Conservation (phyloP, 2,329 filamentous ascomycete species). For the Microsporum audouinii region DNA sequence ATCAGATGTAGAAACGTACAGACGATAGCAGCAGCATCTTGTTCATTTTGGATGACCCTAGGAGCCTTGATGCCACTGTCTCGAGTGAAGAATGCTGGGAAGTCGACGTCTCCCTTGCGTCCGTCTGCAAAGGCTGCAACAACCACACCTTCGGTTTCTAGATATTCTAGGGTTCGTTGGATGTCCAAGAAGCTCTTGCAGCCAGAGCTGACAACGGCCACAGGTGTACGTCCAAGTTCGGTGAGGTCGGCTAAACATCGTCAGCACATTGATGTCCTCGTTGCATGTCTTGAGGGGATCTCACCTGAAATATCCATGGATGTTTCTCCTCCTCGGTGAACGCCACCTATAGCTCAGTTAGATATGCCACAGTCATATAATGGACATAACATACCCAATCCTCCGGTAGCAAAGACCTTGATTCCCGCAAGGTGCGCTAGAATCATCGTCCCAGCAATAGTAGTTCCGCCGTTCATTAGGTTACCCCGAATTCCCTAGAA, state of each 20-base stretch:
- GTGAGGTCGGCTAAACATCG: slow-evolving; percentile 61
- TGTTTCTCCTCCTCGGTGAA: slow-evolving; percentile 76
- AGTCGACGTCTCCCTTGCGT: slow-evolving; percentile 59
- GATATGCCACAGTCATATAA: not conserved
- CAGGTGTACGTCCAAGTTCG: slow-evolving; percentile 77
- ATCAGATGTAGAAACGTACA: slow-evolving; percentile 35
- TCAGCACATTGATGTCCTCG: not conserved
- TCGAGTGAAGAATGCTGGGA: slow-evolving; percentile 85
- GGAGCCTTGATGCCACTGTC: slow-evolving; percentile 78
- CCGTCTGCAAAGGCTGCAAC: slow-evolving; percentile 87
- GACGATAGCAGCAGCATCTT: slow-evolving; percentile 81
- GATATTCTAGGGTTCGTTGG: slow-evolving; percentile 70
- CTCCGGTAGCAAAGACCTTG: slow-evolving; percentile 85
- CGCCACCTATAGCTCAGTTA: slow-evolving; percentile 47
- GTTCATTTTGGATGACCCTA: slow-evolving; percentile 58
- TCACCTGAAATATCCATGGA: slow-evolving; percentile 72
- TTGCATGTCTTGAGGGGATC: not conserved
- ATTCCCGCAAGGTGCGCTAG: slow-evolving; percentile 79
- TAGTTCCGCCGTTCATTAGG: slow-evolving; percentile 76
- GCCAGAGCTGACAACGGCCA: slow-evolving; percentile 79
- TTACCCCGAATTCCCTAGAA: slow-evolving; percentile 52
- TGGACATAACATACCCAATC: slow-evolving; percentile 45
- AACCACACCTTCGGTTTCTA: slow-evolving; percentile 59
- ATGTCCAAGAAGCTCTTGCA: slow-evolving; percentile 97
- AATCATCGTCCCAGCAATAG: slow-evolving; percentile 85